A percentile compares a stretch with the other conserved stretches of the same genome.
phyloP scores from a whole-genome alignment of 768 basidiomycete species.

The Pisolithus orientalis region DNA sequence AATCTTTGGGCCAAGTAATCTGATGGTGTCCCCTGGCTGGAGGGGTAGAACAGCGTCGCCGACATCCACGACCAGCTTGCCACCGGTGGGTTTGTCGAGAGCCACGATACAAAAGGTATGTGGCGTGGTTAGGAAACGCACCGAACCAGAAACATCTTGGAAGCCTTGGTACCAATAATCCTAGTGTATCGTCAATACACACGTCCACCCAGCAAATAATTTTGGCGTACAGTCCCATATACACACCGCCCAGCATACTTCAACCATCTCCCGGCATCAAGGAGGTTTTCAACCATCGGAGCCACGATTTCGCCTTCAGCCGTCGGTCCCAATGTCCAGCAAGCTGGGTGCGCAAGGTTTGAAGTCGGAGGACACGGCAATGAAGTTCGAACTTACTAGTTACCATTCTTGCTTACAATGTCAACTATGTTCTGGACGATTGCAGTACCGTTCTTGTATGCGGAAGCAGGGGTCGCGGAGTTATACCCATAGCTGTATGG shows the following conservation, averaged over 20 bases:
- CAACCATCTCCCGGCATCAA: conserved; percentile 49
- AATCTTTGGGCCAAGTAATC: conserved; percentile 31
- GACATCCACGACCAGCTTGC: conserved; percentile 28
- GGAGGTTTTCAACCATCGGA: conserved; percentile 41
- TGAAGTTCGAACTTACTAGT: conserved; percentile 36
- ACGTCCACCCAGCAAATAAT: background rate
- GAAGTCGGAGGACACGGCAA: background rate
- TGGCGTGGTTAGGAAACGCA: conserved; percentile 44
- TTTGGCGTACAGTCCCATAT: conserved; percentile 41
- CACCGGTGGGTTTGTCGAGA: conserved; percentile 31
- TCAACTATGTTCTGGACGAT: conserved; percentile 49
- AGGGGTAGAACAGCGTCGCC: conserved; percentile 37
- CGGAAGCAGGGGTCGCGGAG: conserved; percentile 31
- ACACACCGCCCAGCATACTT: conserved; percentile 44
- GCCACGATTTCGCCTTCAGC: conserved; percentile 48
- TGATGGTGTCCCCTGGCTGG: conserved; percentile 35
- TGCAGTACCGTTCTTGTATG: conserved; percentile 45
- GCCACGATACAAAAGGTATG: conserved; percentile 47
- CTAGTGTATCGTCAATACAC: conserved; percentile 17
- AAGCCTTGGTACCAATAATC: conserved; percentile 44
- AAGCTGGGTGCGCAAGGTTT: conserved; percentile 26
- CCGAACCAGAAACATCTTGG: conserved; percentile 29
- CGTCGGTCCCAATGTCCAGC: conserved; percentile 49
- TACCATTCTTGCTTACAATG: conserved; percentile 58
- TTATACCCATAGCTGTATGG: conserved; percentile 47